Evolutionary conservation across 164 flowering plant species (phyloP).

Genomic region (Buxus sempervirens): DNA sequence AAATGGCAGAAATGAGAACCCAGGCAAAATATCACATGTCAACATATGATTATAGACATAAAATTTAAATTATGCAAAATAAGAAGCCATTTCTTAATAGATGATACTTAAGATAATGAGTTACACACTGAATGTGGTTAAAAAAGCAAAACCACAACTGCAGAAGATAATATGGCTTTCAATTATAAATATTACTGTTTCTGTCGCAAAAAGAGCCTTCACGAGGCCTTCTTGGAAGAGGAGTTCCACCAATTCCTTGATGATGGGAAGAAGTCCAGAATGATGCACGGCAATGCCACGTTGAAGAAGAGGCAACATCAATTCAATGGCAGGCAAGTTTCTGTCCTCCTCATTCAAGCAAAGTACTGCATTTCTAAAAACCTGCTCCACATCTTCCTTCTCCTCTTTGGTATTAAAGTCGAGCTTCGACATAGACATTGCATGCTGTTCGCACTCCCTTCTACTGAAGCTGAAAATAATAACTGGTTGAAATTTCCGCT

Average conservation of each 20-base stretch:
- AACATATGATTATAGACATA: not conserved
- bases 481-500: conserved; percentile 90
- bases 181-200: conserved; percentile 62
- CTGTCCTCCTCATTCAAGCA: conserved; percentile 96
- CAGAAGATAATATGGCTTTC: not conserved
- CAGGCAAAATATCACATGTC: not conserved
- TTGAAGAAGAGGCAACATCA: conserved; percentile 92
- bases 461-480: conserved; percentile 97
- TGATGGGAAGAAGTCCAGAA: conserved; percentile 97
- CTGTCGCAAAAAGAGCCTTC: conserved; percentile 99
- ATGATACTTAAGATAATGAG: no score
- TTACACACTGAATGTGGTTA: not conserved
- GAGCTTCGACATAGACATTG: conserved; percentile 96
- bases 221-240: conserved; percentile 99
- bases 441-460: conserved; percentile 97
- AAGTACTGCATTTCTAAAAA: conserved; percentile 68
- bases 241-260: conserved; percentile 95
- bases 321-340: conserved; percentile 83
- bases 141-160: not conserved
- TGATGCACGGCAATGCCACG: conserved; percentile 99
- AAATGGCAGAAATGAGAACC: conserved; percentile 6
- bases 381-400: conserved; percentile 79
- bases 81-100: no score
- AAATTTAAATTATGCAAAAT: not conserved
- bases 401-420: conserved; percentile 89